These are phyloP conservation scores for Fusarium musae DNA, from an alignment of 2,329 filamentous ascomycete genomes.

Conservation along the genomic window DNA sequence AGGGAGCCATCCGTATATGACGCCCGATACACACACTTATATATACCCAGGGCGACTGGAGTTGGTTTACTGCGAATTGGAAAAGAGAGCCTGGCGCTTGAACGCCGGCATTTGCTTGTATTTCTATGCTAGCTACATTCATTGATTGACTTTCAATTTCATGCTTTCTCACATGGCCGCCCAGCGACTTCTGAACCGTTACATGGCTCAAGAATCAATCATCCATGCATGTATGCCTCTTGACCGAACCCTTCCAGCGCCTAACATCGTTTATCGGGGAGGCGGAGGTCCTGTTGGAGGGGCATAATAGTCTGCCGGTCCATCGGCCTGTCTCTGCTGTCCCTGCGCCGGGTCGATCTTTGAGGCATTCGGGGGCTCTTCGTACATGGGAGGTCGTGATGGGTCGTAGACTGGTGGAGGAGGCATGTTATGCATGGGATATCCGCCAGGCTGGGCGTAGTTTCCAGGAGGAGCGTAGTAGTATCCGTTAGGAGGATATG, in stretches of 20 bases:
- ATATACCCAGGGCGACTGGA: slow-evolving; percentile 44
- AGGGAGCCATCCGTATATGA: neutral
- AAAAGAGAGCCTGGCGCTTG: neutral
- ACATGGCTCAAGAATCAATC: neutral
- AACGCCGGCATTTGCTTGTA: slow-evolving; percentile 17
- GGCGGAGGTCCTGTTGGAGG: slow-evolving; percentile 60
- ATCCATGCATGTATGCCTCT: neutral
- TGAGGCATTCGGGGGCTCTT: slow-evolving; percentile 58
- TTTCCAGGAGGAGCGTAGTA: slow-evolving; percentile 51
- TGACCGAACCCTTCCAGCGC: neutral
- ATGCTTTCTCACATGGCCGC: slow-evolving; percentile 10
- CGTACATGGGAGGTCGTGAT: slow-evolving; percentile 66
- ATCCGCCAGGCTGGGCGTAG: slow-evolving; percentile 40
- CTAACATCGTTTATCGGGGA: slow-evolving; percentile 22
- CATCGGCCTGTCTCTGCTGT: slow-evolving; percentile 28
- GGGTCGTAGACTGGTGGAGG: slow-evolving; percentile 70
- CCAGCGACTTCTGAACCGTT: slow-evolving; percentile 1
- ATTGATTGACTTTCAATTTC: slow-evolving; percentile 28
- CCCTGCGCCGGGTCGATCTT: slow-evolving; percentile 66
- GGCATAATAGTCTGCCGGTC: slow-evolving; percentile 49
- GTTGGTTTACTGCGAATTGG: slow-evolving; percentile 27
- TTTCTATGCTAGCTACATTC: slow-evolving; percentile 25
- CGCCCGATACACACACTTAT: slow-evolving; percentile 15
- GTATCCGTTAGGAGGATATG: slow-evolving; percentile 54
- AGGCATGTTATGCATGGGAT: slow-evolving; percentile 52